A percentile compares a stretch with the other conserved stretches of the same genome.
Conservation (phyloP, 345 rosid genomes). For the Citrus reticulata region DNA sequence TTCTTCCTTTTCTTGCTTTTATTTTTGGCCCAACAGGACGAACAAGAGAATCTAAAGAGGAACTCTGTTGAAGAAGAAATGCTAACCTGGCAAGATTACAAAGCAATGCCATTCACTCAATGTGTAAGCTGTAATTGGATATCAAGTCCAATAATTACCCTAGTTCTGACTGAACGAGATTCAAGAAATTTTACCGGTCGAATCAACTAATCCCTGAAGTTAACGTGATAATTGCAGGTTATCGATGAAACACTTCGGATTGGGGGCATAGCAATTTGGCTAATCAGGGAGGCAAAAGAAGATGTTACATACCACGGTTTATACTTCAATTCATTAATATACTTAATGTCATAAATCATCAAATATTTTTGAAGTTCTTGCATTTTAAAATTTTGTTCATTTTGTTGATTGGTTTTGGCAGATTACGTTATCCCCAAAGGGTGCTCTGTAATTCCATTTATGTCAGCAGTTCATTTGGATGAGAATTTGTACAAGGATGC, state of each 20-base stretch:
- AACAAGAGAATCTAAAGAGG: conserved; percentile 44
- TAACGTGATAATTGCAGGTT: conserved; percentile 32
- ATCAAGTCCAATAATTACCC: neutral
- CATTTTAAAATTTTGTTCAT: neutral
- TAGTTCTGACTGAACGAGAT: neutral
- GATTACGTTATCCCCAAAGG: conserved; percentile 82
- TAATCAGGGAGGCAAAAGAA: conserved; percentile 83
- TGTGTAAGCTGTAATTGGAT: conserved; percentile 43
- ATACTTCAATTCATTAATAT: neutral
- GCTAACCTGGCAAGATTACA: conserved; percentile 78
- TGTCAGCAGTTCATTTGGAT: conserved; percentile 81
- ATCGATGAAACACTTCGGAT: conserved; percentile 84
- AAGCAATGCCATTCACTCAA: conserved; percentile 79
- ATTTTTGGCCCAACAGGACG: conserved; percentile 47
- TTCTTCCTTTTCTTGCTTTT: neutral
- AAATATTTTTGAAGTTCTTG: neutral
- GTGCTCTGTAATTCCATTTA: conserved; percentile 77
- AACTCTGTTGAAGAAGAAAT: conserved; percentile 15
- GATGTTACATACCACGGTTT: conserved; percentile 66
- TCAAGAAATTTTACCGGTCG: neutral
- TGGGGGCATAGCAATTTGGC: conserved; percentile 90
- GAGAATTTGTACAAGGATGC: conserved; percentile 55
- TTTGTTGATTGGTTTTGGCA: conserved; percentile 16
- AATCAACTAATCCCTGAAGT: neutral
- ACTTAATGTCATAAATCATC: neutral